phyloP scores from a whole-genome alignment of 2,329 filamentous ascomycete genomes.

The Paramyrothecium roridum region DNA sequence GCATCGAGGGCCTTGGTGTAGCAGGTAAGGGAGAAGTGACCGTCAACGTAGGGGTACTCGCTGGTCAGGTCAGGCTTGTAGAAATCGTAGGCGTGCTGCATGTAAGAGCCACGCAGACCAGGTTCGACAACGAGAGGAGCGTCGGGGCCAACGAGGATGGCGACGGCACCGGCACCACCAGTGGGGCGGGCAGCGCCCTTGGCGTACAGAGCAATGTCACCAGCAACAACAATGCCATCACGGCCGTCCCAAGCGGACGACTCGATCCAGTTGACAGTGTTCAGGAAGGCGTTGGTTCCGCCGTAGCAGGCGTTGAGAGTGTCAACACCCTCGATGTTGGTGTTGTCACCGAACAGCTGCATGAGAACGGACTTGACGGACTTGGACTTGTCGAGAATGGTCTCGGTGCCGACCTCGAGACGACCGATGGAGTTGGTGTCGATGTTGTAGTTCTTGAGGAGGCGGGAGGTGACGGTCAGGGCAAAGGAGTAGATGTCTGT shows the following conservation, averaged over 20 bases:
- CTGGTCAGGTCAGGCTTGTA: slow-evolving; percentile 87
- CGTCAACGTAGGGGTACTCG: slow-evolving; percentile 84
- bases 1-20: slow-evolving; percentile 78
- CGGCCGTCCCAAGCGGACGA: slow-evolving; percentile 84
- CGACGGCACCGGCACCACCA: slow-evolving; percentile 75
- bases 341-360: slow-evolving; percentile 82
- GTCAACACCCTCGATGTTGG: slow-evolving; percentile 80
- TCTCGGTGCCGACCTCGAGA: slow-evolving; percentile 83
- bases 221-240: slow-evolving; percentile 75
- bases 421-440: slow-evolving; percentile 75
- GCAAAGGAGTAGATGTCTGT: slow-evolving; percentile 85
- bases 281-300: slow-evolving; percentile 81
- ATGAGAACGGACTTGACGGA: slow-evolving; percentile 86
- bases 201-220: slow-evolving; percentile 82
- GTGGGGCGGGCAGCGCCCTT: slow-evolving; percentile 80
- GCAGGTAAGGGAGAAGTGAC: slow-evolving; percentile 78
- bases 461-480: slow-evolving; percentile 73
- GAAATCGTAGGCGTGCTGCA: slow-evolving; percentile 84
- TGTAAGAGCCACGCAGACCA: slow-evolving; percentile 75
- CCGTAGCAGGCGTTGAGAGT: slow-evolving; percentile 85
- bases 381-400: slow-evolving; percentile 85
- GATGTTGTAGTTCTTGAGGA: slow-evolving; percentile 80
- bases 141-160: slow-evolving; percentile 75
- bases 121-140: slow-evolving; percentile 75
- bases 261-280: slow-evolving; percentile 81